Evolutionary conservation across 768 basidiomycete genomes (phyloP), one percentile per base, ranked within the genome.

Genomic region (Kockovaella imperatae): DNA sequence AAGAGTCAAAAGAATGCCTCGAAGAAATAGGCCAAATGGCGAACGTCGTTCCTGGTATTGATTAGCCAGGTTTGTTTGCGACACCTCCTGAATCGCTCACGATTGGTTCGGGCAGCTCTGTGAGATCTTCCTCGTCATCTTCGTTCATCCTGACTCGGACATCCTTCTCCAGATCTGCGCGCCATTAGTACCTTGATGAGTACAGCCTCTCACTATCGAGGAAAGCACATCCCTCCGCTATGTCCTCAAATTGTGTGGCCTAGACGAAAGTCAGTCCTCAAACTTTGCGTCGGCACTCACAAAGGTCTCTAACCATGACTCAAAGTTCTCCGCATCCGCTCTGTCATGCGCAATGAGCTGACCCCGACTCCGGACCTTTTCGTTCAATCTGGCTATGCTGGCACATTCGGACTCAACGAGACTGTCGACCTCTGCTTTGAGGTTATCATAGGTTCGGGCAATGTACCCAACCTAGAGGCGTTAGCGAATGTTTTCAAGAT

Each of bases 21-120:
- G 56, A 13, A 60, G 39, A 48, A 63, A 67, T 6, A 65, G 51
- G 7, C 63, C 68, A 11, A 67, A 23, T 2, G 63, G 65, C 1
- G 61, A 62, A 10, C 53, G 53, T 2, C 58, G 53, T 42, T 65
- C 61, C 63, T 64, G 42, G 15, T 5, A 21, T 35, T 6, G 44
- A 30, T 23, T 14, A n/a, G 30, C 14, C 3, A 35, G 30, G 15
- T 32, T 8, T 13, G 13, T 40, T 34, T n/a, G n/a, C n/a, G 32
- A 34, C 11, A 34, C 11, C 32, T 11, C n/a, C 23, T 23, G 20
- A 35, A n/a, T 2, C n/a, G 51, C 54, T 36, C 23, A 62, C 56
- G n/a, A 61, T 47, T 11, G 62, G 62, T 38, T 64, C 59, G 29
- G 54, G 62, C 3, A 50, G 29, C 20, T 64, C 62, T 13, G 56